These are phyloP conservation scores for Paragyromitra xinjiangensis DNA, from an alignment of 495 filamentous ascomycete species.

Conservation along the genomic window DNA sequence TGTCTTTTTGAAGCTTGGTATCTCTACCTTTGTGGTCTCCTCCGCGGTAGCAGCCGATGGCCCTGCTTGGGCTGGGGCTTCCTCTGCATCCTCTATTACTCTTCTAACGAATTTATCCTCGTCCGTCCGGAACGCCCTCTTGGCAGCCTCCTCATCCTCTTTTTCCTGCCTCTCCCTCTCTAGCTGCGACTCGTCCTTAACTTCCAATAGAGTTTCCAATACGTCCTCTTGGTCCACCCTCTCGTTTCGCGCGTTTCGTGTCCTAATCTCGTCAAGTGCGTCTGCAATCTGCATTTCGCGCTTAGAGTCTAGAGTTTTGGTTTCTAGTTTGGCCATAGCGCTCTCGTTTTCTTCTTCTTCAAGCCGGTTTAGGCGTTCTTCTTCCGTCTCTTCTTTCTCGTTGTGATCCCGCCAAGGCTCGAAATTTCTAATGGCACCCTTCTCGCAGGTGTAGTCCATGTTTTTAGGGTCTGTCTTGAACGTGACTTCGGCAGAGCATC, in stretches of 20 bases:
- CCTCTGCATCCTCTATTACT: slow-evolving; percentile 57
- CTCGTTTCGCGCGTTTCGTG: slow-evolving; percentile 85
- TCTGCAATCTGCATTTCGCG: slow-evolving; percentile 97
- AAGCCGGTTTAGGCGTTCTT: slow-evolving; percentile 83
- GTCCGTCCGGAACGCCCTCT: slow-evolving; percentile 74
- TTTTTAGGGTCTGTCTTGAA: slow-evolving; percentile 96
- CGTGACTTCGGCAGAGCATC: slow-evolving; percentile 88
- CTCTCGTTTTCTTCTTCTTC: slow-evolving; percentile 76
- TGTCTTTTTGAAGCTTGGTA: slow-evolving; percentile 76
- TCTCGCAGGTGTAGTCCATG: slow-evolving; percentile 89
- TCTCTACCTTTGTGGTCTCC: slow-evolving; percentile 56
- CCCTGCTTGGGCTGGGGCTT: slow-evolving; percentile 32
- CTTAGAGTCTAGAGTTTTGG: slow-evolving; percentile 90
- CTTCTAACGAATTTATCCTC: slow-evolving; percentile 61
- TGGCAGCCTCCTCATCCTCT: slow-evolving; percentile 87
- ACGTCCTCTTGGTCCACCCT: slow-evolving; percentile 71
- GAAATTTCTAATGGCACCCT: slow-evolving; percentile 89
- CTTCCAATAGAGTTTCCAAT: slow-evolving; percentile 62
- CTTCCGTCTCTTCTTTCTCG: slow-evolving; percentile 77
- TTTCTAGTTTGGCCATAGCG: slow-evolving; percentile 81
- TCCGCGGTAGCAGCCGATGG: slow-evolving; percentile 31
- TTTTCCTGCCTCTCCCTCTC: slow-evolving; percentile 71
- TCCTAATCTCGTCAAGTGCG: slow-evolving; percentile 92
- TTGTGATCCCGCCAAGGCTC: slow-evolving; percentile 82
- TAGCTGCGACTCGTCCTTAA: slow-evolving; percentile 65